These are phyloP conservation scores for Lathyrus sativus DNA, from an alignment of 306 rosid genomes.

Conservation along the genomic window DNA sequence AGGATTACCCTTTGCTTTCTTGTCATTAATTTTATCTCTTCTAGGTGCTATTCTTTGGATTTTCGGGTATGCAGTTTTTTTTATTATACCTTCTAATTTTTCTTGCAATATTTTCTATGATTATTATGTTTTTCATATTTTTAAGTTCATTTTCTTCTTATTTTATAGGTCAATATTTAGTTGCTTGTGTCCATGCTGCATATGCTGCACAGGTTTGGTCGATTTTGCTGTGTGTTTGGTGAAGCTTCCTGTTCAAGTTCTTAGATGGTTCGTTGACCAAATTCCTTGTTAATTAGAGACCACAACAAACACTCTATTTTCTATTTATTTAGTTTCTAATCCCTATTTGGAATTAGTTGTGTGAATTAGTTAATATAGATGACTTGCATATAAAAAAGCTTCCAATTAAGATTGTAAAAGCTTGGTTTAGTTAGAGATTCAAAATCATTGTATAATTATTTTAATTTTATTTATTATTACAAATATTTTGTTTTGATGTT, in stretches of 20 bases:
- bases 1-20: slow-evolving; percentile 76
- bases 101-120: not conserved
- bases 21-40: slow-evolving; percentile 53
- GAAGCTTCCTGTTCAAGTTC: slow-evolving; percentile 60
- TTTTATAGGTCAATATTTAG: slow-evolving; percentile 62
- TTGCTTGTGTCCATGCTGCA: slow-evolving; percentile 82
- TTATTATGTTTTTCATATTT: not conserved
- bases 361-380: not conserved
- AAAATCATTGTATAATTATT: not conserved
- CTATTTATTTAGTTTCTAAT: not conserved
- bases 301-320: not conserved
- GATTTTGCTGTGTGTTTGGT: slow-evolving; percentile 59
- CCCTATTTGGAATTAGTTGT: slow-evolving; percentile 13
- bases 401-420: not conserved
- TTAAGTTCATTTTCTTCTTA: not conserved
- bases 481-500: not conserved
- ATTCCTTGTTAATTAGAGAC: slow-evolving; percentile 64
- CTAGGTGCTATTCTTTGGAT: slow-evolving; percentile 72
- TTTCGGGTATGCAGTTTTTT: slow-evolving; percentile 54
- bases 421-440: not conserved
- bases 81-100: not conserved
- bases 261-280: slow-evolving; percentile 57
- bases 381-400: not conserved
- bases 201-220: slow-evolving; percentile 51
- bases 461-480: not conserved